Percentiles rank a stretch among this genome's conserved stretches.
These are phyloP conservation scores for Gossypium gossypioides DNA, from an alignment of 441 rosid genomes.

Conservation along the genomic window DNA sequence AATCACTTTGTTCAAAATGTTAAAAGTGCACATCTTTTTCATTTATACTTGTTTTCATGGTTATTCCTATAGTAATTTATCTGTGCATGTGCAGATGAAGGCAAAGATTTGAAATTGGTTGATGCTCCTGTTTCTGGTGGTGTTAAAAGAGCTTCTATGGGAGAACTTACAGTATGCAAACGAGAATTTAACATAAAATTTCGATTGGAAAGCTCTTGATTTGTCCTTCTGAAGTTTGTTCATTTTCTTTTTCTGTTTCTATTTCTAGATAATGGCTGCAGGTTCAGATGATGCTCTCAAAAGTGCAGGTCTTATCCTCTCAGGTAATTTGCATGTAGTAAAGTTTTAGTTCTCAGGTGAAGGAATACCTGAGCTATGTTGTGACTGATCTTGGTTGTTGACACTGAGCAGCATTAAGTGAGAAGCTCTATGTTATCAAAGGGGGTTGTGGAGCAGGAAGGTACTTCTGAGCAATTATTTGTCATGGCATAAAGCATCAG, in stretches of 20 bases:
- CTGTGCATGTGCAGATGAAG: constrained; percentile 42
- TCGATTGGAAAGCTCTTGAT: constrained; percentile 12
- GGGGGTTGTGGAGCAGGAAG: constrained; percentile 98
- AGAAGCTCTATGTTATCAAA: constrained; percentile 82
- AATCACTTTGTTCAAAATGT: not conserved
- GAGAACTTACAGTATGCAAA: constrained; percentile 75
- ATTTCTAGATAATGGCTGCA: constrained; percentile 80
- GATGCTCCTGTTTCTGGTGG: constrained; percentile 99
- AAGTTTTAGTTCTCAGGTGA: constrained; percentile 13
- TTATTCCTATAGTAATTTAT: constrained; percentile 1
- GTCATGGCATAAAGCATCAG: constrained; percentile 12
- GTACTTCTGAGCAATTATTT: constrained; percentile 30
- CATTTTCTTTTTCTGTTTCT: not conserved
- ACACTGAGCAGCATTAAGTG: constrained; percentile 65
- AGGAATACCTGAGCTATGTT: constrained; percentile 15
- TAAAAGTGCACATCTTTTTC: not conserved
- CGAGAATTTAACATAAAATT: constrained; percentile 4
- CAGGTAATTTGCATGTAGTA: constrained; percentile 40
- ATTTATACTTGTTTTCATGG: not conserved
- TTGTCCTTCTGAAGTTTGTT: constrained; percentile 18
- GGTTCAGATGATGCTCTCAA: constrained; percentile 74
- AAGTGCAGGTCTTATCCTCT: constrained; percentile 55
- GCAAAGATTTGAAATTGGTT: constrained; percentile 72
- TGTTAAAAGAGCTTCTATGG: constrained; percentile 76
- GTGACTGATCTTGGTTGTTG: constrained; percentile 19